Evolutionary conservation across 768 basidiomycete species (phyloP).

Genomic region (Leccinum pellstonianum): DNA sequence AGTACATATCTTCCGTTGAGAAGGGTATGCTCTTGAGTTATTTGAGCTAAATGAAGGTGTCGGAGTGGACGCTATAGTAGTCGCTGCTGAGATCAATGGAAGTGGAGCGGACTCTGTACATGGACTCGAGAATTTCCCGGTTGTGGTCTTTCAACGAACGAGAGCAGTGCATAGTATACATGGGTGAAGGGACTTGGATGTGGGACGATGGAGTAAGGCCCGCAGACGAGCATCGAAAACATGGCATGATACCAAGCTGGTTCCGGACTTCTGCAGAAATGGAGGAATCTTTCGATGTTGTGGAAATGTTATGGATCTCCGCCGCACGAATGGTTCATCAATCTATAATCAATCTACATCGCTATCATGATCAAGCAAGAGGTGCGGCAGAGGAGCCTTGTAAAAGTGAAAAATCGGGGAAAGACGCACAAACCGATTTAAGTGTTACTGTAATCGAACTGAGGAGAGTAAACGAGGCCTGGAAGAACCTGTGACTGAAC

Average conservation of each 20-base stretch:
- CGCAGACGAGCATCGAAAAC: slow-evolving; percentile 46
- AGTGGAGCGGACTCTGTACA: slow-evolving; percentile 41
- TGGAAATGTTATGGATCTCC: background rate
- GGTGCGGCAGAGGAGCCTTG: background rate
- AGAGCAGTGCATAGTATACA: background rate
- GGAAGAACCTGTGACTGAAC: background rate
- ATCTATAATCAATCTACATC: background rate
- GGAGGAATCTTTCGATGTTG: background rate
- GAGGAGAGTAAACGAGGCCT: background rate
- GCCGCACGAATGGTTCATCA: background rate
- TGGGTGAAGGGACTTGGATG: slow-evolving; percentile 48
- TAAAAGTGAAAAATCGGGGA: slow-evolving; percentile 2
- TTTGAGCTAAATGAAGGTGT: slow-evolving; percentile 44
- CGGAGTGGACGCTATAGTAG: slow-evolving; percentile 48
- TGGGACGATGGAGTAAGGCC: slow-evolving; percentile 25
- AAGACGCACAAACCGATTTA: background rate
- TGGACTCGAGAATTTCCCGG: slow-evolving; percentile 20
- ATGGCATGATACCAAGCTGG: slow-evolving; percentile 42
- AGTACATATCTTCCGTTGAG: slow-evolving; percentile 14
- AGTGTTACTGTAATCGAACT: background rate
- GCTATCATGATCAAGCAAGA: background rate
- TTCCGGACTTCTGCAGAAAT: background rate
- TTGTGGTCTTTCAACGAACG: slow-evolving; percentile 31
- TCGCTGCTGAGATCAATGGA: slow-evolving; percentile 59
- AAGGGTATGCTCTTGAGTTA: slow-evolving; percentile 36